Evolutionary conservation across 1,284 basidiomycete species (phyloP).

Genomic region (Rhodotorula sp.): DNA sequence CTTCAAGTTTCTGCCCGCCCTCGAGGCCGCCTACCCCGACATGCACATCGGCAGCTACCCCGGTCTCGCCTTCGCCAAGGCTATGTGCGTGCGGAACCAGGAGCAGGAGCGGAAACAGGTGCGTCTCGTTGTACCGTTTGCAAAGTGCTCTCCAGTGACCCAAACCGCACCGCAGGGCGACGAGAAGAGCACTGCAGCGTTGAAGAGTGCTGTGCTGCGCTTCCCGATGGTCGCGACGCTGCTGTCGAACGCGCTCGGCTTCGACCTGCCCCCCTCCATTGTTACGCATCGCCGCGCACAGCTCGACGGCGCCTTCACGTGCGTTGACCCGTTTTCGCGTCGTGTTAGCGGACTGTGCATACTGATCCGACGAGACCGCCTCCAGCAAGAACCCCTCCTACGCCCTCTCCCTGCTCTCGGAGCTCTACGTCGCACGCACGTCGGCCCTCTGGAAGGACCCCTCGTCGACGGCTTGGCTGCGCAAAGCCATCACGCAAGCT

Average conservation of each 20-base stretch:
- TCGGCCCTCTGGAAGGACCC: constrained; percentile 77
- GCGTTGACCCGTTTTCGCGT: constrained; percentile 40
- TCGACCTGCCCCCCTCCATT: constrained; percentile 62
- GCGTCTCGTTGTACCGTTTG: constrained; percentile 39
- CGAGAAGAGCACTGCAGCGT: constrained; percentile 63
- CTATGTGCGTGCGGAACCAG: constrained; percentile 63
- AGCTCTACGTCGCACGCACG: constrained; percentile 79
- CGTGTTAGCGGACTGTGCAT: not conserved
- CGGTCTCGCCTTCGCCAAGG: constrained; percentile 76
- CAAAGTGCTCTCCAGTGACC: too few relatives aligned
- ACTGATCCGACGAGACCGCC: constrained; percentile 33
- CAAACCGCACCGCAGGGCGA: constrained; percentile 53
- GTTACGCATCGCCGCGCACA: constrained; percentile 56
- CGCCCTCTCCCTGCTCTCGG: constrained; percentile 65
- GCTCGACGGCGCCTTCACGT: constrained; percentile 22
- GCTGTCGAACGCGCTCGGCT: constrained; percentile 78
- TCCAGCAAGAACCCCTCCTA: constrained; percentile 36
- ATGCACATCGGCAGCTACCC: constrained; percentile 67
- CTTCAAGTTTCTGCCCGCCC: constrained; percentile 60
- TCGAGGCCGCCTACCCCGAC: constrained; percentile 31
- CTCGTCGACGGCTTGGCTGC: constrained; percentile 67
- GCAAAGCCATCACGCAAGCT: constrained; percentile 18
- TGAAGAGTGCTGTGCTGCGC: constrained; percentile 68
- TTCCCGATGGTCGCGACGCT: constrained; percentile 79
- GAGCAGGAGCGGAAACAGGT: constrained; percentile 62